Conservation (phyloP, 139 green algal species). For the Haematococcus lacustris region DNA sequence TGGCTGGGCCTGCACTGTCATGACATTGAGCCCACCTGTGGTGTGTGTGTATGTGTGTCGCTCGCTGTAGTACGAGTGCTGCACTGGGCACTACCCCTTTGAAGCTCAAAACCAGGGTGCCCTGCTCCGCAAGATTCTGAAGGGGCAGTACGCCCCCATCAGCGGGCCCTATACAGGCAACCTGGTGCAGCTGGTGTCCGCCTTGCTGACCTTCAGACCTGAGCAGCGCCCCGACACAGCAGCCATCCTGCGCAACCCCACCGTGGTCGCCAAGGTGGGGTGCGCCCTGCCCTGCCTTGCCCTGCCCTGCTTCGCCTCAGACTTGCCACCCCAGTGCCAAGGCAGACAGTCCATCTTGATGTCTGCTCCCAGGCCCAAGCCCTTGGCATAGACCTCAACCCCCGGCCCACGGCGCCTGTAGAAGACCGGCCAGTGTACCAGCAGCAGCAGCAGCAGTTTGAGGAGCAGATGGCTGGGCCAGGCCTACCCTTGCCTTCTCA, state of each 20-base stretch:
- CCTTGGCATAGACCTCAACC: slow-evolving; percentile 32
- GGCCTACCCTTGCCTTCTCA: too few relatives aligned
- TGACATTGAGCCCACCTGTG: too few relatives aligned
- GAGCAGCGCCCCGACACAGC: slow-evolving; percentile 23
- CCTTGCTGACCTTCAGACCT: slow-evolving; percentile 28
- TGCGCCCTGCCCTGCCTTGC: not conserved
- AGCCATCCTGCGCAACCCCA: slow-evolving; percentile 17
- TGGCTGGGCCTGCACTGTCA: too few relatives aligned
- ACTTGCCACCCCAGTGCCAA: not conserved
- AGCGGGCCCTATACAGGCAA: slow-evolving; percentile 38
- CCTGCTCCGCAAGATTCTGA: slow-evolving; percentile 68
- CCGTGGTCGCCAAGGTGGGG: slow-evolving; percentile 12
- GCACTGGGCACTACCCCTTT: slow-evolving; percentile 57
- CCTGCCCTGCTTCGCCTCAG: not conserved
- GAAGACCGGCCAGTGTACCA: slow-evolving; percentile 27
- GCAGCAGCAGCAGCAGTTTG: not conserved
- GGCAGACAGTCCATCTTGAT: not conserved
- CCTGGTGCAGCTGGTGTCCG: slow-evolving; percentile 18
- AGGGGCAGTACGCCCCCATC: slow-evolving; percentile 43
- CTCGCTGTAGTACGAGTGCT: slow-evolving; percentile 69
- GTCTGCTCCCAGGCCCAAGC: slow-evolving; percentile 14
- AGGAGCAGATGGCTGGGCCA: too few relatives aligned
- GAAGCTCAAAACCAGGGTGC: slow-evolving; percentile 62
- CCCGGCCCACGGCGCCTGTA: not conserved
- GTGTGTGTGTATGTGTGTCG: too few relatives aligned